These are phyloP conservation scores for Talaromyces islandicus DNA, from an alignment of 2,329 filamentous ascomycete species.

Conservation along the genomic window DNA sequence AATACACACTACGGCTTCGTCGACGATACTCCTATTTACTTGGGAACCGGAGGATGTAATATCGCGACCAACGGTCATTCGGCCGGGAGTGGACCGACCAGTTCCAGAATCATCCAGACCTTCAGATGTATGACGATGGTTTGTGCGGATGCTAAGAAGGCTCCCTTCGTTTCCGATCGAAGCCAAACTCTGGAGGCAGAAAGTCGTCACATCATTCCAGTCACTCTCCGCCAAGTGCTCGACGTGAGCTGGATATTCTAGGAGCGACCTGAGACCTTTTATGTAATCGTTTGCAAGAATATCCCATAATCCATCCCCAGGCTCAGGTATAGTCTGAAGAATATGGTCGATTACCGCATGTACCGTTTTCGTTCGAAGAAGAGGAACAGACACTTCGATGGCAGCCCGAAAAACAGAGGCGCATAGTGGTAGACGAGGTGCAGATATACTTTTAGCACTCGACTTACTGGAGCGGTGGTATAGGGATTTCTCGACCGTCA, in stretches of 20 bases:
- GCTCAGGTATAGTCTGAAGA: conserved; percentile 61
- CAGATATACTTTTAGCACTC: conserved; percentile 45
- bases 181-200: conserved; percentile 61
- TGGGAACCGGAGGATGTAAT: conserved; percentile 19
- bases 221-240: conserved; percentile 66
- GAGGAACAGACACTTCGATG: conserved; percentile 62
- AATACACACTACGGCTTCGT: conserved; percentile 61
- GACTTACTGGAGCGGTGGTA: conserved; percentile 54
- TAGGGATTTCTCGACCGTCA: conserved; percentile 62
- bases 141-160: conserved; percentile 24
- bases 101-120: conserved; percentile 19
- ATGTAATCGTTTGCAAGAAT: conserved; percentile 71
- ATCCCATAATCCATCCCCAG: conserved; percentile 58
- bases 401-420: conserved; percentile 66
- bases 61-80: conserved; percentile 21
- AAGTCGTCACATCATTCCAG: conserved; percentile 65
- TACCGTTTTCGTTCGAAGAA: conserved; percentile 70
- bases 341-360: conserved; percentile 76
- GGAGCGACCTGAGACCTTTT: conserved; percentile 64
- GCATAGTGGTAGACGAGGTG: conserved; percentile 59
- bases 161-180: conserved; percentile 20
- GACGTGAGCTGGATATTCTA: conserved; percentile 68
- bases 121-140: conserved; percentile 21
- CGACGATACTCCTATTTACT: conserved; percentile 31
- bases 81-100: conserved; percentile 25